Conservation (phyloP, 2,329 filamentous ascomycete species). For the Venturia carpophila region DNA sequence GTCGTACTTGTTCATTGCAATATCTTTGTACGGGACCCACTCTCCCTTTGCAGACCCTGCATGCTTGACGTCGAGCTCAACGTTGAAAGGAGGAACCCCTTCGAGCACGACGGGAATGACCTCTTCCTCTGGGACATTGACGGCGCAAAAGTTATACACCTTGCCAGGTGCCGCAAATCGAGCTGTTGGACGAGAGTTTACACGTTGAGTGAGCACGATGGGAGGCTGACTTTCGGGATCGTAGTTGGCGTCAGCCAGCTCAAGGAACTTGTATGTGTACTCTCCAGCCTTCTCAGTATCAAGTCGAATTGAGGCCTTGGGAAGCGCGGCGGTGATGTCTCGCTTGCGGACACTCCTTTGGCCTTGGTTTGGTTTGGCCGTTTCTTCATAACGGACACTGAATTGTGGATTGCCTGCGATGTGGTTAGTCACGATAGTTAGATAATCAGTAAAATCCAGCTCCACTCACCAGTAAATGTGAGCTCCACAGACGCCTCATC, state of each 20-base stretch:
- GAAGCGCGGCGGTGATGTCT: conserved; percentile 67
- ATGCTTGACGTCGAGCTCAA: conserved; percentile 91
- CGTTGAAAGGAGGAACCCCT: conserved; percentile 76
- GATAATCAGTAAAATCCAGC: conserved; percentile 18
- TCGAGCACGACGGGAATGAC: conserved; percentile 79
- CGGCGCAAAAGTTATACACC: conserved; percentile 90
- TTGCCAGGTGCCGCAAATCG: conserved; percentile 79
- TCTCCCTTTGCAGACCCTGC: conserved; percentile 74
- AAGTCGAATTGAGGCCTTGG: conserved; percentile 71
- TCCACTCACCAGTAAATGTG: conserved; percentile 58
- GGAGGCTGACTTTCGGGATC: conserved; percentile 57
- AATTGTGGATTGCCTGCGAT: conserved; percentile 66
- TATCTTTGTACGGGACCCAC: conserved; percentile 71
- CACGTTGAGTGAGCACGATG: conserved; percentile 68
- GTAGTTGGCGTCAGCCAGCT: conserved; percentile 80
- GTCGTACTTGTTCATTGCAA: conserved; percentile 64
- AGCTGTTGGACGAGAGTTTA: conserved; percentile 76
- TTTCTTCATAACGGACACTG: conserved; percentile 72
- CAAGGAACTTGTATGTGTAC: conserved; percentile 79
- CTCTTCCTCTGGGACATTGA: conserved; percentile 67
- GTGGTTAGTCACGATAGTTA: conserved; percentile 28
- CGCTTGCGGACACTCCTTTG: conserved; percentile 58
- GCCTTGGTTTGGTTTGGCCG: conserved; percentile 60
- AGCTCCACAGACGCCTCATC: conserved; percentile 87
- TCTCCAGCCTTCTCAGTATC: conserved; percentile 76